Conservation (phyloP, 768 basidiomycete genomes). For the Leccinum sublutescens region DNA sequence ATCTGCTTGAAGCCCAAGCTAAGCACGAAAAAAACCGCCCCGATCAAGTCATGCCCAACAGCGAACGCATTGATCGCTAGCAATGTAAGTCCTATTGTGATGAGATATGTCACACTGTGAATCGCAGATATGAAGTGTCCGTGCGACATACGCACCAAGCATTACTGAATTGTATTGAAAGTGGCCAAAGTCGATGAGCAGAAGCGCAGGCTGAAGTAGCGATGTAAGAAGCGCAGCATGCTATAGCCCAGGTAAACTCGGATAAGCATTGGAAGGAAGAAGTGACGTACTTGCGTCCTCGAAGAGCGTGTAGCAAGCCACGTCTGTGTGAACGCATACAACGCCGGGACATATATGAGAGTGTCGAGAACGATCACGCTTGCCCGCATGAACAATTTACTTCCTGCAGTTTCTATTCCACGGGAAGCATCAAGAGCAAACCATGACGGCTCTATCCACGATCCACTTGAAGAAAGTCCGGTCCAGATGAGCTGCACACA, state of each 20-base stretch:
- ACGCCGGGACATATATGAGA: slow-evolving; percentile 71
- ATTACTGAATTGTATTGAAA: slow-evolving; percentile 96
- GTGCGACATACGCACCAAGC: slow-evolving; percentile 61
- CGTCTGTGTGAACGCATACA: slow-evolving; percentile 60
- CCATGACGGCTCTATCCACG: slow-evolving; percentile 57
- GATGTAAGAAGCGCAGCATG: slow-evolving; percentile 66
- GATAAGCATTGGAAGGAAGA: neutral
- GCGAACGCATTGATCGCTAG: slow-evolving; percentile 71
- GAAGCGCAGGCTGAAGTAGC: slow-evolving; percentile 78
- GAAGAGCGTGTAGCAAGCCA: slow-evolving; percentile 72
- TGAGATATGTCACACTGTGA: neutral
- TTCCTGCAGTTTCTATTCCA: slow-evolving; percentile 64
- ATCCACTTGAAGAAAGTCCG: slow-evolving; percentile 39
- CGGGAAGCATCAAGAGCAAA: slow-evolving; percentile 68
- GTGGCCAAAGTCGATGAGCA: slow-evolving; percentile 89
- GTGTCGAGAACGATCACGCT: slow-evolving; percentile 70
- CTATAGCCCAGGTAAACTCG: slow-evolving; percentile 8
- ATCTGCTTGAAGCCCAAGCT: slow-evolving; percentile 94
- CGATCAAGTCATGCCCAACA: slow-evolving; percentile 64
- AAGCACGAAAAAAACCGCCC: slow-evolving; percentile 77
- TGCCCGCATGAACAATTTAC: slow-evolving; percentile 77
- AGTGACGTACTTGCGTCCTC: slow-evolving; percentile 65
- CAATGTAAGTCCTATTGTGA: slow-evolving; percentile 58
- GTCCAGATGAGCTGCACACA: slow-evolving; percentile 3
- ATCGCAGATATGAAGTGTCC: neutral